Evolutionary conservation across 441 rosid genomes (phyloP), one percentile per base, ranked within the genome.

Genomic region (Croton setiger): DNA sequence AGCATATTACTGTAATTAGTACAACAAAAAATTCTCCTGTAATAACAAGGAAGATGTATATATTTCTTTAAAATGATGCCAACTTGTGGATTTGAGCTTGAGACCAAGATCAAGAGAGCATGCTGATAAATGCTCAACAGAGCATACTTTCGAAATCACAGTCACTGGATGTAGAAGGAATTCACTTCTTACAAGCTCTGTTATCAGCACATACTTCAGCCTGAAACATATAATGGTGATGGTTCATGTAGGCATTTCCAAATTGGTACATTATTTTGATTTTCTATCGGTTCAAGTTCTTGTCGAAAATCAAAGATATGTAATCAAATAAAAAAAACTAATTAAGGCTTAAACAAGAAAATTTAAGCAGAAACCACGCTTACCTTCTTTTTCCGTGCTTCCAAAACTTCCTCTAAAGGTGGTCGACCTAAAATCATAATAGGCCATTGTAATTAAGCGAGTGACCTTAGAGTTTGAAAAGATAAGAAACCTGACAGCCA

Each of bases 321-420:
- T 12, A 18, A 21, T 4, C 12, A 18, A 13, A 21, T 5, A 2
- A 4, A 21, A 39, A 51, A 65, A 37, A 43, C 4, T 0, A 11
- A 18, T 52, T 13, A 13, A 20, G 14, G 31, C 18, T n/a, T 15
- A 21, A 64, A 56, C 14, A 61, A 52, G n/a, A 57, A 47, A 36
- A 63, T 33, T 39, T 13, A 63, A 60, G 4, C 48, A 11, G n/a
- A 37, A 31, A 55, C 61, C 7, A 41, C 43, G 58, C 70, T n/a
- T 80, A 87, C 94, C 93, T 88, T 82, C 74, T 86, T 87, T 82
- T 70, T 90, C 66, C 90, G 80, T 48, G 86, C 81, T 80, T 89
- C 97, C 83, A 89, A 66, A 44, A 93, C 73, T 64, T 85, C 81
- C 66, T 83, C 91, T 67, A 93, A 58, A 9, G 89, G 80, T 54